Evolutionary conservation across 1,284 basidiomycete species (phyloP), one percentile per base, ranked within the genome.

Genomic region (Ceraceosorus bombacis): DNA sequence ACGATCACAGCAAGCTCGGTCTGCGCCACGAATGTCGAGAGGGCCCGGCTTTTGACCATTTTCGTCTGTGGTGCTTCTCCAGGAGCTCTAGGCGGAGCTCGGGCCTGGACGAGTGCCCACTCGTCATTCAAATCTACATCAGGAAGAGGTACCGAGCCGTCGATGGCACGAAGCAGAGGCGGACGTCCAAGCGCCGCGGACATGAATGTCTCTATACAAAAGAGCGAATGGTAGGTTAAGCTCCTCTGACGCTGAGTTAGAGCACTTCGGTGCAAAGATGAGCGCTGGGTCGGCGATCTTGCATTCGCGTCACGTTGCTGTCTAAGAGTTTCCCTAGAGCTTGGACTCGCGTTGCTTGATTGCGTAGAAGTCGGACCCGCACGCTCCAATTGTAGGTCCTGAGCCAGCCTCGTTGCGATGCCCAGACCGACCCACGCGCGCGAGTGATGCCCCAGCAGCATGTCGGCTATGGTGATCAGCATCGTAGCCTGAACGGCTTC

Each of bases 321-420:
- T 27, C 27, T 27, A 27, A 27, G 27, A 27, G 1, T 27, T 27
- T 27, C 27, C 27, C 27, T 27, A 27, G 27, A 27, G 3, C 27
- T 27, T 27, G 27, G 27, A 27, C 27, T 27, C 3, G 27, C 27
- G 27, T 27, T 27, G 27, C 27, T 27, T 27, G 27, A 27, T 27
- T 27, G 27, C 27, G 27, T 27, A 27, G 27, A 2, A 27, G 27
- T 27, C 27, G 27, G 27, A 27, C 27, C 27, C 27, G 27, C 27
- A 27, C 27, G 27, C 27, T 27, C 27, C 27, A 27, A 27, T 27
- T 27, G 15, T 9, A 50, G 13, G 7, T 50, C 49, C 49, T 27
- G 49, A 2, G 49, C 49, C 49, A 50, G 49, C 49, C 17, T 12
- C 15, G 36, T 36, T n/a, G 49, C 49, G 15, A 50, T 50, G 49